Evolutionary conservation across 768 basidiomycete species (phyloP).

Genomic region (Stropharia rugosoannulata): DNA sequence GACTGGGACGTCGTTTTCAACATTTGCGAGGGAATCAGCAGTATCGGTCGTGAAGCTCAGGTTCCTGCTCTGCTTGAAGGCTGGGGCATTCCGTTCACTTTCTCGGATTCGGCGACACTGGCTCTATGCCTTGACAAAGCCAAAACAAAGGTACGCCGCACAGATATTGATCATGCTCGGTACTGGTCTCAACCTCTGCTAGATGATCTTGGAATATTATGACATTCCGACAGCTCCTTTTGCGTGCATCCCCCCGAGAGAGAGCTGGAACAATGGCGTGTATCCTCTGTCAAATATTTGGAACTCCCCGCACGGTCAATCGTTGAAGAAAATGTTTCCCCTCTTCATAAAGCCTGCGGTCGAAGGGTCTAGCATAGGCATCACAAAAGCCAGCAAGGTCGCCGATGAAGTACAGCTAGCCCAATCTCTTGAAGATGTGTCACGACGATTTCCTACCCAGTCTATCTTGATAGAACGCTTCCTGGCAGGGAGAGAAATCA

Average conservation of each 20-base stretch:
- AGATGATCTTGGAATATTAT: conserved; percentile 23
- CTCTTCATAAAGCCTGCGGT: conserved; percentile 23
- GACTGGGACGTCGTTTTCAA: conserved; percentile 27
- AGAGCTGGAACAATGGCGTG: conserved; percentile 2
- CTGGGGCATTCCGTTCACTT: conserved; percentile 21
- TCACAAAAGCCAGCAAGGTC: conserved; percentile 19
- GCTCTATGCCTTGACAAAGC: conserved; percentile 26
- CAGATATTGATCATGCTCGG: neutral
- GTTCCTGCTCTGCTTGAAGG: conserved; percentile 25
- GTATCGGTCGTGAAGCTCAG: conserved; percentile 21
- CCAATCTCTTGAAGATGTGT: conserved; percentile 11
- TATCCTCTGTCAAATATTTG: conserved; percentile 3
- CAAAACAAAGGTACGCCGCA: conserved; percentile 20
- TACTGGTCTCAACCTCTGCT: neutral
- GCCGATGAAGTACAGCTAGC: conserved; percentile 10
- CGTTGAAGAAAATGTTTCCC: conserved; percentile 16
- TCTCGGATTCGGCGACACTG: conserved; percentile 28
- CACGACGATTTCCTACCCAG: conserved; percentile 19
- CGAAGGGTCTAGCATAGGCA: conserved; percentile 20
- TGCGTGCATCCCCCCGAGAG: conserved; percentile 16
- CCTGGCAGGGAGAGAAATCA: conserved; percentile 23
- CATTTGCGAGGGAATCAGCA: conserved; percentile 20
- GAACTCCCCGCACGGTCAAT: conserved; percentile 11
- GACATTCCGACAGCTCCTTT: conserved; percentile 22
- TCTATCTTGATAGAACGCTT: conserved; percentile 22